Evolutionary conservation across 164 flowering plant species (phyloP), one percentile per base, ranked within the genome.

Genomic region (Echeveria elegans): DNA sequence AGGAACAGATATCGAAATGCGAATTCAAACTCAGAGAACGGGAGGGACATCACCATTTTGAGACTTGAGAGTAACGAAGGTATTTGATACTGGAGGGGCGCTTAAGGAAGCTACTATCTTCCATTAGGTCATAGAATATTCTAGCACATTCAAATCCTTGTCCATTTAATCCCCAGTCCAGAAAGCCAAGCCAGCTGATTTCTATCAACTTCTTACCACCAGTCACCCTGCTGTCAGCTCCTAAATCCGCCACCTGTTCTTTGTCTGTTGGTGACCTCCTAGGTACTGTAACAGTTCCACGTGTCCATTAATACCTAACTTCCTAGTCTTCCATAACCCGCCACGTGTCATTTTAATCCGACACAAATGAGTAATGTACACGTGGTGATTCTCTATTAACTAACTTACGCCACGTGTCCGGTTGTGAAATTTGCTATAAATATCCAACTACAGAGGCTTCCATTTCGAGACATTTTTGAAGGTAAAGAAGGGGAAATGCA

Each of bases 181-280:
- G 56, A 50, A 50, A 50, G 21, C 56, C 56, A 50, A 50, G 56
- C 24, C 12, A 52, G 19, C 56, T 50, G 56, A 50, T 50, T n/a
- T n/a, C 26, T 5, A 50, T 50, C 56, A 26, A 50, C 23, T 50
- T 21, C 26, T 12, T 50, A 1, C 7, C 0, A 14, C 56, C 12
- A 23, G 23, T n/a, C 58, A 52, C 58, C 12, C 28, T 28, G 60
- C 31, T 52, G 26, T 53, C 60, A 24, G 60, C 60, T 52, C 12
- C 58, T 6, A 2, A 11, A 7, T 3, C 8, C 16, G 30, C 60
- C 60, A 53, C 60, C 18, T 53, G 30, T 9, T 6, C 15, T 9
- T 9, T 11, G 29, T 53, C 30, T 53, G 60, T 24, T 53, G 31
- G 16, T 53, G 31, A 26, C 31, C 18, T 53, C 60, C 31, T 28